Evolutionary conservation across 768 basidiomycete species (phyloP).

Genomic region (Boletus edulis): DNA sequence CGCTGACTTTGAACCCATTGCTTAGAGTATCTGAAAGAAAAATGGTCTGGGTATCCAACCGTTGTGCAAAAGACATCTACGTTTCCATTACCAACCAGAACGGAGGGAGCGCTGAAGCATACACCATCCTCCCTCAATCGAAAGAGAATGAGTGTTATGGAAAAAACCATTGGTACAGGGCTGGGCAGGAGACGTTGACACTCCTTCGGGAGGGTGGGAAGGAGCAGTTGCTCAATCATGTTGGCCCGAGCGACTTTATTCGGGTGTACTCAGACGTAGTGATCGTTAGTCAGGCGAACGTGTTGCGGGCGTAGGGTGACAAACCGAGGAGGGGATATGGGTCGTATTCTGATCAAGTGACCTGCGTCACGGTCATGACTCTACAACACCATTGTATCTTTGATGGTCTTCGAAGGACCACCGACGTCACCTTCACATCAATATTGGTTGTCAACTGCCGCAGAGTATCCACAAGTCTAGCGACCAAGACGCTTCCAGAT

Average conservation of each 20-base stretch:
- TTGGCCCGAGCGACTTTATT: slow-evolving; percentile 15
- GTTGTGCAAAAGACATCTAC: background rate
- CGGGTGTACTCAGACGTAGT: slow-evolving; percentile 10
- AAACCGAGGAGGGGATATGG: too few relatives aligned
- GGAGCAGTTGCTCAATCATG: slow-evolving; percentile 1
- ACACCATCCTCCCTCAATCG: background rate
- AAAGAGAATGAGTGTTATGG: background rate
- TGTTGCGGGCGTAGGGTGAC: background rate
- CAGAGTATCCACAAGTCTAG: too few relatives aligned
- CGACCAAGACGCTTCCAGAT: too few relatives aligned
- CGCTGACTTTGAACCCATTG: background rate
- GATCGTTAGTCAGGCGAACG: slow-evolving; percentile 9
- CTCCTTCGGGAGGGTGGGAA: slow-evolving; percentile 7
- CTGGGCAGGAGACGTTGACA: slow-evolving; percentile 6
- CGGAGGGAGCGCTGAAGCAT: background rate
- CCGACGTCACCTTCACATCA: too few relatives aligned
- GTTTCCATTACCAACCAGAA: slow-evolving; percentile 8
- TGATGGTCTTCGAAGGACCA: too few relatives aligned
- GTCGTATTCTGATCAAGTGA: too few relatives aligned
- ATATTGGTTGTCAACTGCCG: too few relatives aligned
- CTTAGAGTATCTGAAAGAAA: background rate
- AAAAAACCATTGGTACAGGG: slow-evolving; percentile 9
- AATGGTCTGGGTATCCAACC: slow-evolving; percentile 22
- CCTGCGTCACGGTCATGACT: too few relatives aligned
- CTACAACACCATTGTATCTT: too few relatives aligned